phyloP scores from a whole-genome alignment of 345 rosid genomes.

The Physaria fendleri region DNA sequence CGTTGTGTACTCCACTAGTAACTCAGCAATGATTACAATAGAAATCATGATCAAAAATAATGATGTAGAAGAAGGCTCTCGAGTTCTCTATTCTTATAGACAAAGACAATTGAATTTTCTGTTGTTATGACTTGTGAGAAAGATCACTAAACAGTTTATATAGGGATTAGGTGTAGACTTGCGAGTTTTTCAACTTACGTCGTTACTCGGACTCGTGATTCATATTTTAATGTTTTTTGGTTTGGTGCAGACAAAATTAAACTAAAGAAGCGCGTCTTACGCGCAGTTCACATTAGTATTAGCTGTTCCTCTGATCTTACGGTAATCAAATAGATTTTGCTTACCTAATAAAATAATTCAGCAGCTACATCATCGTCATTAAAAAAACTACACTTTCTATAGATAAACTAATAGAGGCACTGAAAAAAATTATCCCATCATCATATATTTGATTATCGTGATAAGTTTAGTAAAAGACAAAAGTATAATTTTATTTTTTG shows the following conservation, averaged over 20 bases:
- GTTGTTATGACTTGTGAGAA: slow-evolving; percentile 11
- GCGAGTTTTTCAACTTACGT: neutral
- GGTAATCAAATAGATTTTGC: slow-evolving; percentile 1
- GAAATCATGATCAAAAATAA: slow-evolving; percentile 36
- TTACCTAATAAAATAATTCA: too few species aligned
- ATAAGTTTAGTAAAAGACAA: too few species aligned
- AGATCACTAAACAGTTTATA: neutral
- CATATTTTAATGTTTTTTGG: slow-evolving; percentile 2
- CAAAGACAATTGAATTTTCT: neutral
- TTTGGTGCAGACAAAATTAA: neutral
- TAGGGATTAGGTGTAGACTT: neutral
- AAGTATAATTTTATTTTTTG: too few species aligned
- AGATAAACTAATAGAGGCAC: too few species aligned
- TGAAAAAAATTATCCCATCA: too few species aligned
- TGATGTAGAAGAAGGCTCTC: neutral
- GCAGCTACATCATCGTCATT: too few species aligned
- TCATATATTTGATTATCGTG: too few species aligned
- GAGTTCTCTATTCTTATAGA: neutral
- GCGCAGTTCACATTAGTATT: slow-evolving; percentile 17
- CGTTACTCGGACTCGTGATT: slow-evolving; percentile 18
- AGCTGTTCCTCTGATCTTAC: neutral
- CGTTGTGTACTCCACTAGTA: slow-evolving; percentile 45
- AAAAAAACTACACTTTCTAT: too few species aligned
- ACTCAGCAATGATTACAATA: slow-evolving; percentile 36
- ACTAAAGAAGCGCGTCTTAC: slow-evolving; percentile 16